A percentile compares a stretch with the other conserved stretches of the same genome.
These are phyloP conservation scores for Pharus latifolius DNA, from an alignment of 176 grass and related monocot genomes.

Conservation along the genomic window DNA sequence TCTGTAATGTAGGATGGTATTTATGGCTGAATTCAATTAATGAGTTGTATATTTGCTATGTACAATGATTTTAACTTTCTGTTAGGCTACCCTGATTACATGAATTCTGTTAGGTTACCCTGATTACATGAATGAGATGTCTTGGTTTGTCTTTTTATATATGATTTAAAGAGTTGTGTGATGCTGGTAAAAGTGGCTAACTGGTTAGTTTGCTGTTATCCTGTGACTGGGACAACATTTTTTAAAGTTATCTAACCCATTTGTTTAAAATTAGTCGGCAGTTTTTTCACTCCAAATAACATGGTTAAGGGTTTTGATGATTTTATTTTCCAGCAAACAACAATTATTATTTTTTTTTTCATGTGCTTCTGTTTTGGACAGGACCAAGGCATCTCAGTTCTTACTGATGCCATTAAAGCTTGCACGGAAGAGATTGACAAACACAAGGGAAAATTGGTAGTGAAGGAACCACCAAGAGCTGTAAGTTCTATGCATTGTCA, in stretches of 20 bases:
- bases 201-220: not conserved
- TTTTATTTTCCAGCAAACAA: not conserved
- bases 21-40: not conserved
- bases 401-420: conserved; percentile 66
- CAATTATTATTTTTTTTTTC: not conserved
- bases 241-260: not conserved
- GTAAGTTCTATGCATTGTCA: conserved; percentile 41
- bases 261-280: not conserved
- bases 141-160: not conserved
- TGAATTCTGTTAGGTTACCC: not conserved
- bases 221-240: not conserved
- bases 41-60: not conserved
- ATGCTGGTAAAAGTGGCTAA: not conserved
- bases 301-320: not conserved
- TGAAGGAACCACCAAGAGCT: conserved; percentile 94
- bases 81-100: no score
- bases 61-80: not conserved
- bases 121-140: not conserved
- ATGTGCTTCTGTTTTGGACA: conserved; percentile 9
- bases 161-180: not conserved
- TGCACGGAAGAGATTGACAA: conserved; percentile 67
- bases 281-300: not conserved
- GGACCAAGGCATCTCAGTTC: conserved; percentile 77
- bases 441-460: conserved; percentile 65
- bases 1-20: not conserved